phyloP scores from a whole-genome alignment of 306 rosid genomes.

The Carpinus fangiana region DNA sequence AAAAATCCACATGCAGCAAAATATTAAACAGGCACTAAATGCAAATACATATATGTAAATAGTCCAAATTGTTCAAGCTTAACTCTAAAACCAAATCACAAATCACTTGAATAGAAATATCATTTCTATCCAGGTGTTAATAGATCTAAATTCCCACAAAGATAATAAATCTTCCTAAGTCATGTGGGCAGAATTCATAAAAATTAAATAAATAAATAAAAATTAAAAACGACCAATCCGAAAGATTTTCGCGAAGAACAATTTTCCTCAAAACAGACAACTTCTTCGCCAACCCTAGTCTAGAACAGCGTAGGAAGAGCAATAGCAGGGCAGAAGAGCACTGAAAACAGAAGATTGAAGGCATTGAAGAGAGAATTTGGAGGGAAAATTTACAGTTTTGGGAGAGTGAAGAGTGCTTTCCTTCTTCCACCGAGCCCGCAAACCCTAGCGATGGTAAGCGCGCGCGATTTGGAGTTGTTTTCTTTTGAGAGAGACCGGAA shows the following conservation, averaged over 20 bases:
- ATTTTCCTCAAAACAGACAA: background rate
- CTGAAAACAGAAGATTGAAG: background rate
- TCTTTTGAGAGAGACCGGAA: background rate
- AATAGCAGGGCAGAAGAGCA: background rate
- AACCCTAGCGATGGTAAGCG: constrained; percentile 19
- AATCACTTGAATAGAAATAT: background rate
- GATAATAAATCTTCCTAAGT: background rate
- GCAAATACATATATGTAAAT: background rate
- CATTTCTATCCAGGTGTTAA: background rate
- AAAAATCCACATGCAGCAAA: background rate
- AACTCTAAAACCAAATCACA: background rate
- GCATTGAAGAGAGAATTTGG: constrained; percentile 6
- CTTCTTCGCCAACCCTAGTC: background rate
- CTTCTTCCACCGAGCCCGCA: background rate
- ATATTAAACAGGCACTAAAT: background rate
- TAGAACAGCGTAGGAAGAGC: background rate
- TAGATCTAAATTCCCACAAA: background rate
- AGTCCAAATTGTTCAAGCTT: background rate
- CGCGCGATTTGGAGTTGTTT: background rate
- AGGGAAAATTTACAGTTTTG: constrained; percentile 18
- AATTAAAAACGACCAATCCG: background rate
- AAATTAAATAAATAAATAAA: too few species aligned
- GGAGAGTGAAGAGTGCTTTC: too few species aligned
- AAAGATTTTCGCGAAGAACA: background rate
- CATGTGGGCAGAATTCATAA: background rate